phyloP scores from a whole-genome alignment of 805 yeast species.

The Pichia paraexigua region DNA sequence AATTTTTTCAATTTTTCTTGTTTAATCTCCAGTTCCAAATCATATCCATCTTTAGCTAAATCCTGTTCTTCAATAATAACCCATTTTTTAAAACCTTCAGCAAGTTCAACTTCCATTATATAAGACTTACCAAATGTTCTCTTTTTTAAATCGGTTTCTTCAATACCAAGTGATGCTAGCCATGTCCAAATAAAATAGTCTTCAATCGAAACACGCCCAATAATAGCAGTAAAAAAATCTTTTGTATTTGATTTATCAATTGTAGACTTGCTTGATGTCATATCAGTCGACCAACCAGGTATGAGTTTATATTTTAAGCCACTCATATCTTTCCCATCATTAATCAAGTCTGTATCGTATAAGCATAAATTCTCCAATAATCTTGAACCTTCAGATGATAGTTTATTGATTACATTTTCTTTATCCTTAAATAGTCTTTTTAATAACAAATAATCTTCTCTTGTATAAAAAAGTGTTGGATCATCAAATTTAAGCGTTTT shows the following conservation, averaged over 20 bases:
- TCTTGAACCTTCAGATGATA: slow-evolving; percentile 69
- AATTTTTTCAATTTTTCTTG: slow-evolving; percentile 26
- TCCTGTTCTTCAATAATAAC: slow-evolving; percentile 64
- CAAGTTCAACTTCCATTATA: slow-evolving; percentile 72
- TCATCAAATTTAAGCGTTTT: slow-evolving; percentile 60
- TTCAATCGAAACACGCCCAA: slow-evolving; percentile 63
- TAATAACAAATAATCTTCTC: slow-evolving; percentile 70
- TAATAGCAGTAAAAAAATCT: slow-evolving; percentile 35
- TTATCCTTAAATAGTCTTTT: slow-evolving; percentile 60
- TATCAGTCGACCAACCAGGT: slow-evolving; percentile 31
- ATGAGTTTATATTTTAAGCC: slow-evolving; percentile 21
- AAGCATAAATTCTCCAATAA: slow-evolving; percentile 34
- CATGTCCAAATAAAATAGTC: slow-evolving; percentile 91
- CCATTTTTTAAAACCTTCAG: slow-evolving; percentile 72
- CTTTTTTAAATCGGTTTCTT: slow-evolving; percentile 58
- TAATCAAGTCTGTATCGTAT: slow-evolving; percentile 29
- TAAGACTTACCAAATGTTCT: slow-evolving; percentile 72
- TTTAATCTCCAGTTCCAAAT: slow-evolving; percentile 28
- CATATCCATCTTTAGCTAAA: slow-evolving; percentile 31
- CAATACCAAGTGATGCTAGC: slow-evolving; percentile 70
- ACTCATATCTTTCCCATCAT: slow-evolving; percentile 29
- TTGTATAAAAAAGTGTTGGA: slow-evolving; percentile 59
- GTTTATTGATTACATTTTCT: slow-evolving; percentile 48
- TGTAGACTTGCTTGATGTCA: slow-evolving; percentile 17
- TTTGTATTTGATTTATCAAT: slow-evolving; percentile 15